phyloP scores from a whole-genome alignment of 2,329 filamentous ascomycete species.

The Xylaria sp. region DNA sequence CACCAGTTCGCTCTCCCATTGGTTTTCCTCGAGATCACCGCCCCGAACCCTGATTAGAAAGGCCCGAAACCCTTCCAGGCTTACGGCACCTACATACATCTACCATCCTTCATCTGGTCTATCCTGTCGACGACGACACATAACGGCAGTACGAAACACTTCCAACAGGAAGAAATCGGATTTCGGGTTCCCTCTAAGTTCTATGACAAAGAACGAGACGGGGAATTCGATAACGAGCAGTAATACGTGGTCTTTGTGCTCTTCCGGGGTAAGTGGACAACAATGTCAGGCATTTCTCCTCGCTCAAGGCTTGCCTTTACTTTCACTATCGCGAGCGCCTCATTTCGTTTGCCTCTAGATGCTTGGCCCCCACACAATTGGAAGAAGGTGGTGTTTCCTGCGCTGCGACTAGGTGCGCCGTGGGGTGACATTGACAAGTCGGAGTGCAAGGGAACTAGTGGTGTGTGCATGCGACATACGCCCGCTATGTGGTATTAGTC shows the following conservation, averaged over 20 bases:
- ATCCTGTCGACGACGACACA: slow-evolving; percentile 18
- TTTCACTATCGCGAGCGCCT: not conserved
- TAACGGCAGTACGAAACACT: slow-evolving; percentile 17
- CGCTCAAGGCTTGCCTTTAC: not conserved
- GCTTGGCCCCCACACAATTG: slow-evolving; percentile 6
- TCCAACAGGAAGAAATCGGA: slow-evolving; percentile 21
- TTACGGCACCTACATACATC: slow-evolving; percentile 25
- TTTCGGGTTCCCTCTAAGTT: slow-evolving; percentile 17
- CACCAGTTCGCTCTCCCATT: slow-evolving; percentile 23
- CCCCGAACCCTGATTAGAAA: slow-evolving; percentile 25
- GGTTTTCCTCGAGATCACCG: slow-evolving; percentile 20
- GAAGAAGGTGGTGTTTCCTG: slow-evolving; percentile 3
- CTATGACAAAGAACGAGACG: slow-evolving; percentile 9
- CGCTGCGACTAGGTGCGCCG: slow-evolving; percentile 12
- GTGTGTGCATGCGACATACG: slow-evolving; percentile 1
- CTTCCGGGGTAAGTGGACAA: slow-evolving; percentile 29
- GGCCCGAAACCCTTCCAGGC: slow-evolving; percentile 27
- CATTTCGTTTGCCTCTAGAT: slow-evolving; percentile 12
- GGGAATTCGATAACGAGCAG: slow-evolving; percentile 4
- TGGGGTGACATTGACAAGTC: slow-evolving; percentile 9
- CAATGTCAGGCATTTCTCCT: slow-evolving; percentile 7
- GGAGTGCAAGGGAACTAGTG: slow-evolving; percentile 11
- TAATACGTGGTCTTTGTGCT: slow-evolving; percentile 2
- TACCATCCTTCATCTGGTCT: slow-evolving; percentile 5
- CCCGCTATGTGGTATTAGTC: slow-evolving; percentile 6